A percentile compares a stretch with the other conserved stretches of the same genome.
phyloP scores from a whole-genome alignment of 1,284 basidiomycete species.

The Apiotrichum gamsii region DNA sequence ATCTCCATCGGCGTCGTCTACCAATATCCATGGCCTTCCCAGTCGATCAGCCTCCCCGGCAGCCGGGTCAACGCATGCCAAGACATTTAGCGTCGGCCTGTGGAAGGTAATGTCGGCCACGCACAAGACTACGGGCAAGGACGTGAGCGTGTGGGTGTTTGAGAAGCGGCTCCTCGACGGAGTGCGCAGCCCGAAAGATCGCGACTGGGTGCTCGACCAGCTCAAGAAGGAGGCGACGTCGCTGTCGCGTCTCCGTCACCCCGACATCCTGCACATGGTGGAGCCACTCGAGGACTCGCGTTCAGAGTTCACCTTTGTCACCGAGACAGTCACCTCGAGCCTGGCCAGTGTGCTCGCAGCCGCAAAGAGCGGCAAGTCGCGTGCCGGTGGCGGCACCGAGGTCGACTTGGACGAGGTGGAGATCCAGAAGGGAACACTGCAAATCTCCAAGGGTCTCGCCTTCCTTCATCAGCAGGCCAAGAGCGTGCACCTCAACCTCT shows the following conservation, averaged over 20 bases:
- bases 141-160: constrained; percentile 80
- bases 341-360: constrained; percentile 50
- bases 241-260: constrained; percentile 79
- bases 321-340: constrained; percentile 74
- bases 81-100: constrained; percentile 64
- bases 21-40: constrained; percentile 44
- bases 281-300: constrained; percentile 95
- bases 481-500: constrained; percentile 85
- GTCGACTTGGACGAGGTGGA: constrained; percentile 58
- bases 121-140: constrained; percentile 81
- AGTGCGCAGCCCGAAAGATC: constrained; percentile 54
- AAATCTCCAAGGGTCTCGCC: constrained; percentile 83
- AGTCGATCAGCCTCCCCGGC: constrained; percentile 47
- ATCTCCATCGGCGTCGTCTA: constrained; percentile 31
- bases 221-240: constrained; percentile 85
- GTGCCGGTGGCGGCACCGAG: constrained; percentile 65
- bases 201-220: constrained; percentile 69
- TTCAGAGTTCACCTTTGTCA: constrained; percentile 80
- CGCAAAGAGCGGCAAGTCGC: constrained; percentile 53
- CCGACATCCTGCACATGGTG: constrained; percentile 94
- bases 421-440: constrained; percentile 95
- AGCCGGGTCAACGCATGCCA: constrained; percentile 2
- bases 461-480: constrained; percentile 90
- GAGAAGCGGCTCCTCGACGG: constrained; percentile 73
- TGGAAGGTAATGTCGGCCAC: constrained; percentile 78